Evolutionary conservation across 345 rosid genomes (phyloP).

Genomic region (Hibiscus syriacus): DNA sequence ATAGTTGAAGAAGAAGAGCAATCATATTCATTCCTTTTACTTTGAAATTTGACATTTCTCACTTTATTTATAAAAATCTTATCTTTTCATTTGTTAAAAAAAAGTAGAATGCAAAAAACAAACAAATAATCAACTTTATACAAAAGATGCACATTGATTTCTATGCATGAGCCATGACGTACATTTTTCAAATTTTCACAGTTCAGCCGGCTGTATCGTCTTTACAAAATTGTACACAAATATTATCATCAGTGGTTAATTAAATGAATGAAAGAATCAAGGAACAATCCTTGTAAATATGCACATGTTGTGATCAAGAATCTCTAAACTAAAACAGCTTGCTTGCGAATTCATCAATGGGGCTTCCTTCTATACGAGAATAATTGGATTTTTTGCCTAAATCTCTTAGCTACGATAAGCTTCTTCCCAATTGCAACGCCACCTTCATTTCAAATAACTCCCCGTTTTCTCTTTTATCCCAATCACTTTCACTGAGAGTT

Average conservation of each 20-base stretch:
- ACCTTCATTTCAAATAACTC: no score
- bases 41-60: neutral
- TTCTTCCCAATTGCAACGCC: conserved; percentile 44
- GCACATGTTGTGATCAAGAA: neutral
- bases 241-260: neutral
- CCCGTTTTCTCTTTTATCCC: conserved; percentile 37
- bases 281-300: neutral
- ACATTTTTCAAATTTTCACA: neutral
- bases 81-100: neutral
- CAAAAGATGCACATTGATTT: neutral
- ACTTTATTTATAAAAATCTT: neutral
- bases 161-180: neutral
- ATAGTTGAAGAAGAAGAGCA: neutral
- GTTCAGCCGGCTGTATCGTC: neutral
- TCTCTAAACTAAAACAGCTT: conserved; percentile 25
- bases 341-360: no score
- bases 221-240: conserved; percentile 2
- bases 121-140: neutral
- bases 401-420: conserved; percentile 32
- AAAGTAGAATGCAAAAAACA: neutral
- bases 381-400: conserved; percentile 23
- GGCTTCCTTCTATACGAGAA: no score
- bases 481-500: conserved; percentile 22
- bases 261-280: neutral
- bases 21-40: neutral